Conservation (phyloP, 495 filamentous ascomycete species). For the Wilcoxina mikolae region DNA sequence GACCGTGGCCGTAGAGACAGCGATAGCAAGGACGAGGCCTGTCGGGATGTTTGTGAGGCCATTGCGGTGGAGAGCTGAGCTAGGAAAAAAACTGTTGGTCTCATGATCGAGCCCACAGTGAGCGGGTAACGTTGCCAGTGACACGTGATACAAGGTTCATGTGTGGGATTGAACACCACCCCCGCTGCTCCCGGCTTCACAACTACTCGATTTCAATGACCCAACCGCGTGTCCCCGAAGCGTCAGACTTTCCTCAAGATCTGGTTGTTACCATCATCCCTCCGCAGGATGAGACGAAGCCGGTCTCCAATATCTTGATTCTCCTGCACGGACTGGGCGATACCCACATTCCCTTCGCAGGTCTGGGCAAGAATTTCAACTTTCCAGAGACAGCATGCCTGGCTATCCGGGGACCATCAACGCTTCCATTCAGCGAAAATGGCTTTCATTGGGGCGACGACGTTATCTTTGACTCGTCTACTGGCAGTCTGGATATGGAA, state of each 20-base stretch:
- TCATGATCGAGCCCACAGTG: no score
- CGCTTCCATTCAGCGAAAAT: conserved; percentile 55
- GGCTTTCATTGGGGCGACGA: conserved; percentile 95
- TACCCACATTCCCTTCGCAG: conserved; percentile 49
- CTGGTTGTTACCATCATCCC: background rate
- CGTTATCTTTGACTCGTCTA: conserved; percentile 46
- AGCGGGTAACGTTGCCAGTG: background rate
- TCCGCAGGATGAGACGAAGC: background rate
- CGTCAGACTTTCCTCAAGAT: conserved; percentile 4
- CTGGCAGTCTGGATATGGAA: conserved; percentile 60
- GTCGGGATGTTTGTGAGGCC: conserved; percentile 3
- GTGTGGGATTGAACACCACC: no score
- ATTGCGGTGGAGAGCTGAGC: conserved; percentile 5
- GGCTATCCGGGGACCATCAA: conserved; percentile 56
- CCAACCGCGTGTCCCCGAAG: conserved; percentile 1
- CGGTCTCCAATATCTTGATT: conserved; percentile 54
- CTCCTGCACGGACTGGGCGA: conserved; percentile 89
- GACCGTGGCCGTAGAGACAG: background rate
- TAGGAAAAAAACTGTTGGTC: conserved; percentile 1
- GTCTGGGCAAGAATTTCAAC: conserved; percentile 55
- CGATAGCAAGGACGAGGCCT: conserved; percentile 1
- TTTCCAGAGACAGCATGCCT: conserved; percentile 70
- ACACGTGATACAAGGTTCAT: background rate
- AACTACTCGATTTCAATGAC: no score
- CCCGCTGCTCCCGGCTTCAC: no score